Base-by-base conservation (phyloP, 148 eudicot species). In the Camellia japonica region DNA sequence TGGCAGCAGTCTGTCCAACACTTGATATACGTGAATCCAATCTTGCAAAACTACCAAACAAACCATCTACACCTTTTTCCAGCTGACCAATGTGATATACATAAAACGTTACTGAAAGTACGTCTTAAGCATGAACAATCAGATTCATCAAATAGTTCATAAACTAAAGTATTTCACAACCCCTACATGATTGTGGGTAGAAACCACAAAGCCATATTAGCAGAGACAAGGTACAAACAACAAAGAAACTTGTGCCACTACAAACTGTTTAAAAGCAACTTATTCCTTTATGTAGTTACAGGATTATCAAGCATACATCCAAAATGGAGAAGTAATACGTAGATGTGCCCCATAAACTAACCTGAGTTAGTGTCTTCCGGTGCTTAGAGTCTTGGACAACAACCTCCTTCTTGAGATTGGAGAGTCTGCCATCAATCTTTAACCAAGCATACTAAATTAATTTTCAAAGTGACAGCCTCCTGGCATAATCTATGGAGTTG, bases 1-100 rank as follows among this genome's bases (percentile, higher is more conserved):
- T 91, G 72, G 98, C 98, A 82, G 98, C 98, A 81, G 97, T 95
- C 82, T 95, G 97, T 44, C 98, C 98, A 84, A 95, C 98, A 86
- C 98, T 93, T 63, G 98, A 92, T 79, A 95, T 95, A 72, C 98
- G 98, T 46, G 97, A 90, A 88, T 95, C 97, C 85, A 95, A 82
- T 85, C 98, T 90, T 68, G 97, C 97, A 88, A 95, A 95, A 88
- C 97, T 95, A 71, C 84, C 94, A 87, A 95, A 95, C 80, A 95
- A 86, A 82, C 98, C 97, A 84, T 95, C 98, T 63, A 95, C 98
- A 75, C 98, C 98, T 90, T 86, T 90, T 81, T 95, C 97, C 77
- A 95, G 89, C 98, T 95, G 93, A 81, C 81, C 82, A 81, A 60
- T 12, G 73, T 47, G 20, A 83, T 9, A 62, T 49, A 74, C 66